phyloP scores from a whole-genome alignment of 2,329 filamentous ascomycete genomes.

The Calonectria fujianensis region DNA sequence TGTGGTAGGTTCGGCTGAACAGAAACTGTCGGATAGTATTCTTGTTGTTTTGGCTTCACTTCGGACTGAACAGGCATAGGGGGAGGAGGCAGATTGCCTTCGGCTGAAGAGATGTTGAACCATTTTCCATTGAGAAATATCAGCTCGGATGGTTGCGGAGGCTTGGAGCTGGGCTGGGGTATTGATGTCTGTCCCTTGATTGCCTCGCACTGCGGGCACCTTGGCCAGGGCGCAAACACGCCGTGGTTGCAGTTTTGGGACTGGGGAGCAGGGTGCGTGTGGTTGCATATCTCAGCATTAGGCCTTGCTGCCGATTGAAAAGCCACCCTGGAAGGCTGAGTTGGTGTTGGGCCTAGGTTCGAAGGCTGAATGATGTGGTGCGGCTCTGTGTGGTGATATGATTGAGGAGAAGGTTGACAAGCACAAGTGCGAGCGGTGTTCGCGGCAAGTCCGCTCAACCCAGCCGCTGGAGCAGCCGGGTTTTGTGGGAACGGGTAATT shows the following conservation, averaged over 20 bases:
- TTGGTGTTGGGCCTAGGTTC: neutral
- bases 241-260: neutral
- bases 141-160: no score
- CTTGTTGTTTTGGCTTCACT: neutral
- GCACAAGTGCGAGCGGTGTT: neutral
- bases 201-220: neutral
- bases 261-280: neutral
- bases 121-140: constrained; percentile 17
- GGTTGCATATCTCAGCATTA: neutral
- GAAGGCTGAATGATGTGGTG: neutral
- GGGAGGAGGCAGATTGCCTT: neutral
- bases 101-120: constrained; percentile 2
- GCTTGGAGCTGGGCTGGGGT: neutral
- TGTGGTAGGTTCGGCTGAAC: neutral
- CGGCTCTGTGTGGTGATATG: neutral
- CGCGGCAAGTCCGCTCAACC: neutral
- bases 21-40: neutral
- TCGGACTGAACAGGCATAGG: neutral
- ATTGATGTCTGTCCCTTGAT: neutral
- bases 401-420: neutral
- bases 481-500: neutral
- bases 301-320: neutral
- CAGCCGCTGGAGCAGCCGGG: neutral
- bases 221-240: neutral
- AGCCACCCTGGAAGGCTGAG: neutral